Evolutionary conservation across 805 yeast genomes (phyloP).

Genomic region (Hanseniaspora occidentalis): DNA sequence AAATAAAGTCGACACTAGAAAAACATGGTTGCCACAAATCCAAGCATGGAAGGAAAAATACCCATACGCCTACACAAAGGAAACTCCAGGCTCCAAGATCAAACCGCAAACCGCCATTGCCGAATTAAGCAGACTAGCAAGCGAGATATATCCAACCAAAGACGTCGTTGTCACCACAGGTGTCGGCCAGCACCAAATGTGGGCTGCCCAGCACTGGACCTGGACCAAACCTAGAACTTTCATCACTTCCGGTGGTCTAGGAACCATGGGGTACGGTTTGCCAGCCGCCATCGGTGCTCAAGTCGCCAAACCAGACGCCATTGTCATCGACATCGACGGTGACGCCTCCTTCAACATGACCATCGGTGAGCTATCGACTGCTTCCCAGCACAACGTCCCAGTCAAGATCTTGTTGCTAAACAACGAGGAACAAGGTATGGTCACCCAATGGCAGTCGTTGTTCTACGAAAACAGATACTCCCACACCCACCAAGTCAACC

Average conservation of each 20-base stretch:
- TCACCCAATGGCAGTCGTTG: constrained; percentile 97
- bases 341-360: constrained; percentile 99
- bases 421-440: constrained; percentile 99
- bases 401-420: constrained; percentile 81
- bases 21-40: constrained; percentile 68
- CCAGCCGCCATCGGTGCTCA: constrained; percentile 99
- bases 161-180: constrained; percentile 91
- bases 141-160: constrained; percentile 34
- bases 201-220: constrained; percentile 97
- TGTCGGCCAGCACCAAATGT: constrained; percentile 99
- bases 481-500: constrained; percentile 95
- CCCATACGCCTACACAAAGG: constrained; percentile 73
- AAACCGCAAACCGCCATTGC: constrained; percentile 88
- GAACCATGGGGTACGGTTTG: constrained; percentile 96
- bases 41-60: constrained; percentile 73
- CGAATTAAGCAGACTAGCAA: constrained; percentile 64
- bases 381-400: constrained; percentile 87
- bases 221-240: constrained; percentile 89
- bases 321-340: constrained; percentile 95
- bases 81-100: constrained; percentile 67
- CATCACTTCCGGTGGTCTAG: constrained; percentile 97
- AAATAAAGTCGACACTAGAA: constrained; percentile 49
- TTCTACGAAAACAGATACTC: constrained; percentile 95
- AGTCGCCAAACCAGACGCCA: constrained; percentile 86
- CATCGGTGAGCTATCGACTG: constrained; percentile 80